phyloP scores from a whole-genome alignment of 495 filamentous ascomycete genomes.

The Geopyxis carbonaria region DNA sequence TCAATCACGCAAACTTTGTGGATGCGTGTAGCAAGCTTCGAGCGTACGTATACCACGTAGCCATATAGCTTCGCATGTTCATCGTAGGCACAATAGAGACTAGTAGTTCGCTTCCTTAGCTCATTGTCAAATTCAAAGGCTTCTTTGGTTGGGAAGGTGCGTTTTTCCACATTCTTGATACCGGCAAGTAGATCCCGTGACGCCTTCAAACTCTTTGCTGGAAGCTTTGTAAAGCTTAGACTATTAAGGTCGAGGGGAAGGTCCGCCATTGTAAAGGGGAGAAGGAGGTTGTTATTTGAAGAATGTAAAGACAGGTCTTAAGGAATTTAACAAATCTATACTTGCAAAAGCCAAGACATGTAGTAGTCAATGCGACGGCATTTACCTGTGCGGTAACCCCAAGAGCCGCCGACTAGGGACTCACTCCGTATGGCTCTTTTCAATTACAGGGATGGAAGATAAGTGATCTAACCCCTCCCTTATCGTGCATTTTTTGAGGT shows the following conservation, averaged over 20 bases:
- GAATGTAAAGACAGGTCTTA: no score
- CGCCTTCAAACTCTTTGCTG: constrained; percentile 12
- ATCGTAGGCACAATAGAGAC: constrained; percentile 31
- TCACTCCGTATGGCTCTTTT: no score
- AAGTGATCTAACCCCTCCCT: no score
- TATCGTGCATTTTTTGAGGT: no score
- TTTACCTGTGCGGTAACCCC: no score
- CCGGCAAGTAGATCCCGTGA: constrained; percentile 14
- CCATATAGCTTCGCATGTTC: constrained; percentile 24
- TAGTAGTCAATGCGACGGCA: no score
- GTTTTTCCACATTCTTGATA: constrained; percentile 33
- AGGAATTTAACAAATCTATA: no score
- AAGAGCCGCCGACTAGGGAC: no score
- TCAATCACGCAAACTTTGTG: constrained; percentile 44
- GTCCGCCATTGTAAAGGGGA: constrained; percentile 2
- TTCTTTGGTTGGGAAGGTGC: constrained; percentile 42
- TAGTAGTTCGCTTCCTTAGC: constrained; percentile 40
- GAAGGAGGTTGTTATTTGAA: no score
- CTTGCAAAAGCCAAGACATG: no score
- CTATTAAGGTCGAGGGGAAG: constrained; percentile 13
- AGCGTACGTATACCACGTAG: constrained; percentile 39
- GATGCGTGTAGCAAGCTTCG: constrained; percentile 35
- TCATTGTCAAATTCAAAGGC: constrained; percentile 37
- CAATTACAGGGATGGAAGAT: no score
- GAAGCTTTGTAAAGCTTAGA: constrained; percentile 14